phyloP scores from a whole-genome alignment of 2,329 filamentous ascomycete genomes.

The Aspergillus spinulosporus region DNA sequence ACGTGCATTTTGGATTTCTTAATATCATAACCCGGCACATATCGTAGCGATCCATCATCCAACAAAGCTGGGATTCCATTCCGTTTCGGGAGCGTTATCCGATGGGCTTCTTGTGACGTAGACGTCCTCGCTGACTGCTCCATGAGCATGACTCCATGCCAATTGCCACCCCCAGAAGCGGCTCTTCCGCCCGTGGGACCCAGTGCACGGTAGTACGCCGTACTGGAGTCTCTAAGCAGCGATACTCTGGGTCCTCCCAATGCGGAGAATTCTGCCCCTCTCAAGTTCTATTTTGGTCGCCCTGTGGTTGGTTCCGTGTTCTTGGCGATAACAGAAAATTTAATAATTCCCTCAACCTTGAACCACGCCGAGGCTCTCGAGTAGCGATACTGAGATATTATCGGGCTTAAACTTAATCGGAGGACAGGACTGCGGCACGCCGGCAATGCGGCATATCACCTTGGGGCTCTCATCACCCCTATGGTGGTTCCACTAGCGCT shows the following conservation, averaged over 20 bases:
- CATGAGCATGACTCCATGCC: neutral
- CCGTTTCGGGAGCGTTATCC: too few relatives aligned
- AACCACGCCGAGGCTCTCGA: conserved; percentile 6
- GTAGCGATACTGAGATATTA: neutral
- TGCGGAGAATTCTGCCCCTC: conserved; percentile 11
- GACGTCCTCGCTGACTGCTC: too few relatives aligned
- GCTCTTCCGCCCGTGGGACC: conserved; percentile 11
- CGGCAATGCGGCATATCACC: conserved; percentile 1
- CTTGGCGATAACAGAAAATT: neutral
- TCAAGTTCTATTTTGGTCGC: conserved; percentile 4
- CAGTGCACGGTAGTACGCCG: too few relatives aligned
- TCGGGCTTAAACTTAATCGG: too few relatives aligned
- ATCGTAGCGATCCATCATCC: conserved; percentile 1
- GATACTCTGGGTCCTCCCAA: too few relatives aligned
- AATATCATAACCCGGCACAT: conserved; percentile 2
- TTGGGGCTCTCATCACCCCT: neutral
- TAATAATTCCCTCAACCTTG: neutral
- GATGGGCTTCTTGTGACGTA: neutral
- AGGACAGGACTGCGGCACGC: neutral
- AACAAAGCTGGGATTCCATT: neutral
- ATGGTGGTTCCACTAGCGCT: neutral
- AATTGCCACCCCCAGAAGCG: conserved; percentile 15
- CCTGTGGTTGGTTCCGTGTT: neutral
- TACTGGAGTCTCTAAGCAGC: too few relatives aligned
- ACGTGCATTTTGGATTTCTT: neutral